Evolutionary conservation across 129 eudicot genomes (phyloP), one percentile per base, ranked within the genome.

Genomic region (Smallanthus sonchifolius): DNA sequence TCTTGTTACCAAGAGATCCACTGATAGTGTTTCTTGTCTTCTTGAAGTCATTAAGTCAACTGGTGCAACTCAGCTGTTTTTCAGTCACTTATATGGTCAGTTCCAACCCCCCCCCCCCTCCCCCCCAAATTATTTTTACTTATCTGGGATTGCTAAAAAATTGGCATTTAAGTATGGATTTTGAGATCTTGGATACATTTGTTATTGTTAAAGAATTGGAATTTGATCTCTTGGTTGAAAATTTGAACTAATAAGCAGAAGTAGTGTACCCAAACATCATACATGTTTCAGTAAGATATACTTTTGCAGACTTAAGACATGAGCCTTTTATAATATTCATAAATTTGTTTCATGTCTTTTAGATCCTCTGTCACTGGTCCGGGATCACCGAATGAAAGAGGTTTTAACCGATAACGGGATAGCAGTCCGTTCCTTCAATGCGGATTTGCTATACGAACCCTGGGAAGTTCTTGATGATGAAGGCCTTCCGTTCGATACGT

Each of bases 21-120:
- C 90, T 72, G 92, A 88, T 81, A 88, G 91, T 88, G 86, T 87
- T 77, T 82, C 93, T 66, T 80, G 92, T 70, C 92, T 95, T 54
- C 89, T 95, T 70, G 88, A 88, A 11, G 87, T 91, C 57, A 72
- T 85, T 56, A 86, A 88, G 57, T 85, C 94, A 14, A 87, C 91
- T 78, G 97, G 99, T 42, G 96, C 99, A 68, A 86, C 87, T 56
- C 96, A 95, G 80, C 84, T 95, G 52, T 87, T 88, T 75, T 95
- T 87, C 80, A 95, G 91, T 81, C 96, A 95, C 82, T 84, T 95
- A 78, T 95, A 91, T 84, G 99, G 97, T 95, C n/a, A 79, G 87
- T 84, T 48, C 14, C 67, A 28, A 6, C 36, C 63, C 30, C 30
- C 30, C 30, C 30, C 30, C 30, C 30, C 30, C 30, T 1, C 30